Evolutionary conservation across 73 alveolate genomes (phyloP), one percentile per base, ranked within the genome.

Genomic region (Paramecium primaurelia): DNA sequence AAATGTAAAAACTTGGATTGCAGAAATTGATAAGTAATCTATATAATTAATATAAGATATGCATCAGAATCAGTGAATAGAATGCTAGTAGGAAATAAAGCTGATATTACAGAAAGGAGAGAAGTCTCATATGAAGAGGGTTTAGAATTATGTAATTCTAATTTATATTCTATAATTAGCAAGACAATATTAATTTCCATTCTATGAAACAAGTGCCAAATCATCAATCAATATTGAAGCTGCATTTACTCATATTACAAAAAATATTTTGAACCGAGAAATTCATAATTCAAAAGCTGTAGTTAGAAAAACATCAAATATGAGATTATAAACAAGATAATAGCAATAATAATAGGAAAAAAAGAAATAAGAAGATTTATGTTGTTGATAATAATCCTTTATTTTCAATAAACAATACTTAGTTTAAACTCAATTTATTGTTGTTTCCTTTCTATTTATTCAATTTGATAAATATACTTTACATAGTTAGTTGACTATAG

Each of bases 21-120:
- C 93, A 18, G 98, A 95, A 88, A 94, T 95, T 25, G 97, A 95
- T 69, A 93, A 92, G 95, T 93, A 71, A 26, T 30, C 16, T 11
- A n/a, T 42, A 37, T 14, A 59, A 59, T 58, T 14, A 47, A 47
- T 71, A 28, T 1, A 8, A 89, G 94, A 45, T 89, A 89, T 38
- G 94, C 92, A 7, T 83, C 77, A 8, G 96, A 94, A 34, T 97
- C 96, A 69, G 98, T 95, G 22, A 86, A 95, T 18, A 69, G 95
- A 38, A 92, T 97, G 75, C 77, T 98, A 18, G 95, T 96, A 18
- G 99, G 99, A 3, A 98, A 98, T 88, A 98, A 98, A 86, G 18
- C 98, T 37, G 99, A 97, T 95, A 88, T 97, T 32, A 89, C 92
- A 11, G 97, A 93, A 37, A 90, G 92, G 58, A 94, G 99, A 71